Evolutionary conservation across 352 stramenopile genomes (phyloP), one percentile per base, ranked within the genome.

Genomic region (Phytophthora citricola): DNA sequence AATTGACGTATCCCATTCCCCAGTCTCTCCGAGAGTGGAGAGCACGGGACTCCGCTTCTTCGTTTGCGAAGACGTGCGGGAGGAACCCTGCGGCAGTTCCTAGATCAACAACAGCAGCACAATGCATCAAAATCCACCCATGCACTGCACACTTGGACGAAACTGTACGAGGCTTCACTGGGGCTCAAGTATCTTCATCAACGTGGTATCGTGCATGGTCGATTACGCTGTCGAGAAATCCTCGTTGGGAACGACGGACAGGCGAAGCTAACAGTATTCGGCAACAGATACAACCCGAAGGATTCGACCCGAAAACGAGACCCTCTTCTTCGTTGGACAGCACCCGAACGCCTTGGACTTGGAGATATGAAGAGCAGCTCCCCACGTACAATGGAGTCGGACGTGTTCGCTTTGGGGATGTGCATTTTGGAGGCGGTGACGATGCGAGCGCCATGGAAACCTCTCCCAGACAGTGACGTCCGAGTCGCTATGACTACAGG

Each of bases 171-270:
- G 12, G 48, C 57, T 17, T 41, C 47, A 12, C 40, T 66, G 20
- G 63, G 63, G 15, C 40, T 71, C 20, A 60, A 71, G 44, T 71
- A 71, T 44, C 63, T 71, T 17, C 57, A 71, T 12, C 32, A 64
- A 36, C 38, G 54, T 22, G 62, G 62, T 0, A 64, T 70, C 2
- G 40, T 64, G 1, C 54, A 70, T 22, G 54, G 53, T 4, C 53
- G 53, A 50, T 41, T 70, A 9, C 39, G 62, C 22, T 60, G 46
- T 26, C 47, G 54, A 5, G 53, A 64, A 22, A 70, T 70, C 7
- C 15, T 70, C 15, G 41, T 70, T 36, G 54, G 62, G 15, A 55
- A 64, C 26, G 62, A 70, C 27, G 62, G 45, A 10, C 38, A 48
- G n/a, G 62, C 62, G 5, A 70, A 70, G 15, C 54, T 70, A 1